A percentile compares a stretch with the other conserved stretches of the same genome.
These are phyloP conservation scores for Tetrapisispora iriomotensis DNA, from an alignment of 805 yeast species.

Conservation along the genomic window DNA sequence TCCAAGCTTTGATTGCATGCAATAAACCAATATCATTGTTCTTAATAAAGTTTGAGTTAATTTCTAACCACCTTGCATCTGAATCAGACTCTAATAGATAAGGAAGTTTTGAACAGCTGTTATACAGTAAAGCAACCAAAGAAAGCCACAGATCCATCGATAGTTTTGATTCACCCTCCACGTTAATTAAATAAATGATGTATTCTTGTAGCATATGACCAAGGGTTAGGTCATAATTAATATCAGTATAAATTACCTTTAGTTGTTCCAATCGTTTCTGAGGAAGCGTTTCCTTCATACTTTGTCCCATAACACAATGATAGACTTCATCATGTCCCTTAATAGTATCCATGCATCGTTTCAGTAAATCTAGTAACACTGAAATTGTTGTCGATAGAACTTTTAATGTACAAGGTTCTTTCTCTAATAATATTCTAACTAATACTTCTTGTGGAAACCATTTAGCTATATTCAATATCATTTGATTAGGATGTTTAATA, in stretches of 20 bases:
- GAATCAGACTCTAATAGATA: slow-evolving; percentile 4
- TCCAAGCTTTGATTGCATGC: slow-evolving; percentile 22
- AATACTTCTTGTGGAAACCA: slow-evolving; percentile 26
- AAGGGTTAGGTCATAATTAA: slow-evolving; percentile 6
- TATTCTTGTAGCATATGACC: slow-evolving; percentile 13
- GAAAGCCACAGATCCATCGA: slow-evolving; percentile 27
- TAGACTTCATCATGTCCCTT: slow-evolving; percentile 7
- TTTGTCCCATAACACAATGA: slow-evolving; percentile 8
- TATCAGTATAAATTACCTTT: not conserved
- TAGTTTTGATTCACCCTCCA: slow-evolving; percentile 15
- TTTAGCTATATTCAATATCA: slow-evolving; percentile 11
- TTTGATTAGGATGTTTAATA: slow-evolving; percentile 15
- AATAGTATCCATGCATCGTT: slow-evolving; percentile 11
- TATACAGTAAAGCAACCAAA: slow-evolving; percentile 19
- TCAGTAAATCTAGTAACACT: slow-evolving; percentile 18
- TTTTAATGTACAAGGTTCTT: slow-evolving; percentile 12
- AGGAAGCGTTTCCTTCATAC: slow-evolving; percentile 8
- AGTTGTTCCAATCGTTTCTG: slow-evolving; percentile 6
- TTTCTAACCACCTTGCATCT: slow-evolving; percentile 14
- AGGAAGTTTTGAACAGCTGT: slow-evolving; percentile 6
- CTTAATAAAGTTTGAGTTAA: slow-evolving; percentile 11
- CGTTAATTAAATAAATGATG: slow-evolving; percentile 9
- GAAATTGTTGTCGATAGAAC: slow-evolving; percentile 13
- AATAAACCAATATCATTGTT: slow-evolving; percentile 7
- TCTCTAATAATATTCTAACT: slow-evolving; percentile 15